These are phyloP conservation scores for Podaxis pistillaris DNA, from an alignment of 768 basidiomycete genomes.

Conservation along the genomic window DNA sequence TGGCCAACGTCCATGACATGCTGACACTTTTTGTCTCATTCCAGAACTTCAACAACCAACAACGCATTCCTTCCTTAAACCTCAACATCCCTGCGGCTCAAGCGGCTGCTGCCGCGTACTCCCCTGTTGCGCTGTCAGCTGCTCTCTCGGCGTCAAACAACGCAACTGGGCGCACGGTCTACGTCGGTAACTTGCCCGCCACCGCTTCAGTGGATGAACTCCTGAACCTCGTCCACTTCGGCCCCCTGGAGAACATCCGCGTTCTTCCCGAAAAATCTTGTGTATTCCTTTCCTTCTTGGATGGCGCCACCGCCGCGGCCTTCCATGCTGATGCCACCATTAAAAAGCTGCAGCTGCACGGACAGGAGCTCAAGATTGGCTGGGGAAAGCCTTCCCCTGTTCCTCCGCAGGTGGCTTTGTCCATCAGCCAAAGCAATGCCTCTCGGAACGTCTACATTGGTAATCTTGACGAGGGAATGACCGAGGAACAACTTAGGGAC, in stretches of 20 bases:
- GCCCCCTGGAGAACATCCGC: constrained; percentile 91
- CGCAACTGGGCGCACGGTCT: constrained; percentile 85
- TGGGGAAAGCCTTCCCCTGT: constrained; percentile 97
- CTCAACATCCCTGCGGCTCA: constrained; percentile 70
- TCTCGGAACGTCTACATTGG: constrained; percentile 97
- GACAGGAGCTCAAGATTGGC: constrained; percentile 96
- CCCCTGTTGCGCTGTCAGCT: constrained; percentile 75
- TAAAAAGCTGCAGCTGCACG: constrained; percentile 90
- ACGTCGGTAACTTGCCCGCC: constrained; percentile 93
- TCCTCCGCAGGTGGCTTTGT: constrained; percentile 79
- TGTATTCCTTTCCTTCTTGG: constrained; percentile 97
- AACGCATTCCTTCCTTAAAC: constrained; percentile 64
- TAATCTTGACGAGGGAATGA: constrained; percentile 84
- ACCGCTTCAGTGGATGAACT: constrained; percentile 98
- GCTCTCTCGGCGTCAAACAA: constrained; percentile 67
- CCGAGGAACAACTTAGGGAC: constrained; percentile 89
- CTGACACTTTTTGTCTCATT: constrained; percentile 12
- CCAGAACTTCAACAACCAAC: constrained; percentile 41
- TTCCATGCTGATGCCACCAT: constrained; percentile 97
- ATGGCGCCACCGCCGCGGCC: constrained; percentile 87
- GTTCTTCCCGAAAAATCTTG: constrained; percentile 96
- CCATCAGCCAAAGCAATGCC: constrained; percentile 90
- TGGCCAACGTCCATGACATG: constrained; percentile 12
- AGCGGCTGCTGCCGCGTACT: constrained; percentile 55
- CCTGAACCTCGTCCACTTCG: constrained; percentile 96